A percentile compares a stretch with the other conserved stretches of the same genome.
phyloP scores from a whole-genome alignment of 176 grass and related monocot species.

The Juncus effusus region DNA sequence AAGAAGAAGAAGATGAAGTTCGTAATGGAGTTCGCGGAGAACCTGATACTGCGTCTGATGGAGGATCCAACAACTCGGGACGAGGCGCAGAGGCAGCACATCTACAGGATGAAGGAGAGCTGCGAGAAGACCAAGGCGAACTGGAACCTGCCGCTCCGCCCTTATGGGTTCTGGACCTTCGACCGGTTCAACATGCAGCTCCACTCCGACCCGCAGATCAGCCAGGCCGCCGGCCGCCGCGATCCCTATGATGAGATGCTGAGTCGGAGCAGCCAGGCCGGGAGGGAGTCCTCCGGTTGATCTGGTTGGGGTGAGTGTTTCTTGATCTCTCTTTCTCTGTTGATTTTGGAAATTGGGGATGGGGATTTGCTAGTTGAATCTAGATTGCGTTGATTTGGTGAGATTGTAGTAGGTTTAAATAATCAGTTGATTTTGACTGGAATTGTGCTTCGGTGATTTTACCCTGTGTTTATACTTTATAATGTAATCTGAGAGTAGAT shows the following conservation, averaged over 20 bases:
- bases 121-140: constrained; percentile 80
- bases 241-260: constrained; percentile 95
- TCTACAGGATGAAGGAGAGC: constrained; percentile 77
- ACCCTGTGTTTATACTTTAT: too few species aligned
- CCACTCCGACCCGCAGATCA: constrained; percentile 71
- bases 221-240: constrained; percentile 68
- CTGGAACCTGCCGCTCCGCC: constrained; percentile 76
- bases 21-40: constrained; percentile 98
- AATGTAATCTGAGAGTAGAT: too few species aligned
- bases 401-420: too few species aligned
- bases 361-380: too few species aligned
- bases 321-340: background rate
- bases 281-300: constrained; percentile 14
- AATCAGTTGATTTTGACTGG: too few species aligned
- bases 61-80: constrained; percentile 74
- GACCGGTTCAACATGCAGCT: constrained; percentile 91
- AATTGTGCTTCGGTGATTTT: too few species aligned
- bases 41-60: constrained; percentile 89
- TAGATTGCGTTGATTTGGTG: too few species aligned
- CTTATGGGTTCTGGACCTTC: constrained; percentile 98
- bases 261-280: constrained; percentile 28
- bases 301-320: background rate
- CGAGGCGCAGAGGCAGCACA: constrained; percentile 64
- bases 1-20: constrained; percentile 50
- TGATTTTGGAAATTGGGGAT: too few species aligned